Percentiles rank a stretch among this genome's conserved stretches.
phyloP scores from a whole-genome alignment of 148 eudicot genomes.

The Cornus suecica region DNA sequence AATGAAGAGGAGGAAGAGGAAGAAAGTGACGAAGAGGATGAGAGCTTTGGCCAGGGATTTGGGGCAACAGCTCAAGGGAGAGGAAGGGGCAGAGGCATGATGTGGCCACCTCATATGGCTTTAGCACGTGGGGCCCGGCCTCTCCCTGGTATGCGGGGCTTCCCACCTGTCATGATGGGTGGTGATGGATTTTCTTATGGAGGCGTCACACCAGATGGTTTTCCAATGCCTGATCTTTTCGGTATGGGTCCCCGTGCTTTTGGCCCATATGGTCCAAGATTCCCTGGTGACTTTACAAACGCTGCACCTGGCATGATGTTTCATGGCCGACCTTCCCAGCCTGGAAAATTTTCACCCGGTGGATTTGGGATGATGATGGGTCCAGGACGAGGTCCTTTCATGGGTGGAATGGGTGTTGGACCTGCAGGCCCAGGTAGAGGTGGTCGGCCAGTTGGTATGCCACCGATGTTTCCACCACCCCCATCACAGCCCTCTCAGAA shows the following conservation, averaged over 20 bases:
- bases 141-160: conserved; percentile 71
- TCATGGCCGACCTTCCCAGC: conserved; percentile 62
- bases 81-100: conserved; percentile 87
- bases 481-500: conserved; percentile 43
- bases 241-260: conserved; percentile 83
- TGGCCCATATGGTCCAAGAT: conserved; percentile 81
- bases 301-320: conserved; percentile 79
- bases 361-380: conserved; percentile 96
- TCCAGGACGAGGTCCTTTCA: conserved; percentile 77
- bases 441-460: conserved; percentile 63
- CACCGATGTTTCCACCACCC: conserved; percentile 49
- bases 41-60: conserved; percentile 43
- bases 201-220: conserved; percentile 53
- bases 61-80: conserved; percentile 57
- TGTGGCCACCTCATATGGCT: conserved; percentile 92
- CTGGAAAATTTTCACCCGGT: conserved; percentile 54
- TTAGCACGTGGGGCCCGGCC: conserved; percentile 65
- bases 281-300: conserved; percentile 54
- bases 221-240: conserved; percentile 71
- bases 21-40: conserved; percentile 90
- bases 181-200: conserved; percentile 77
- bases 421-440: conserved; percentile 35
- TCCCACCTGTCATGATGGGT: conserved; percentile 78
- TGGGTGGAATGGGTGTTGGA: conserved; percentile 62
- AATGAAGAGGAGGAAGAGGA: conserved; percentile 98